phyloP scores from a whole-genome alignment of 2,329 filamentous ascomycete species.

The Lasiodiplodia sp. region DNA sequence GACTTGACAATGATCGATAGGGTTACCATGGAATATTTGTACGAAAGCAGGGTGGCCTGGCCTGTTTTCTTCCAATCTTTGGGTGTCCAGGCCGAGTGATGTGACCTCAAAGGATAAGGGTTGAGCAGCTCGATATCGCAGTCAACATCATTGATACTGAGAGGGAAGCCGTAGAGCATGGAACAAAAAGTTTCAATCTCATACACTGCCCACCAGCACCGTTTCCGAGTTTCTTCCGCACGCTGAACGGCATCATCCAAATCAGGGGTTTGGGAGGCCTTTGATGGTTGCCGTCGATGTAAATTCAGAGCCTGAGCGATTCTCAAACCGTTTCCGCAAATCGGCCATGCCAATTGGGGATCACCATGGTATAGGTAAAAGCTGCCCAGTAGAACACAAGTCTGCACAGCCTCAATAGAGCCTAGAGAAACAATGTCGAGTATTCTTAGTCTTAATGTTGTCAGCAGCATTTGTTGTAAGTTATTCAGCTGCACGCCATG shows the following conservation, averaged over 20 bases:
- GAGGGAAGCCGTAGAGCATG: constrained; percentile 50
- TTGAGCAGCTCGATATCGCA: constrained; percentile 6
- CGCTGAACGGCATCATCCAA: constrained; percentile 1
- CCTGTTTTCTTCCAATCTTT: not conserved
- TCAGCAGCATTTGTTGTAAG: not conserved
- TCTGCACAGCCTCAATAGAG: not conserved
- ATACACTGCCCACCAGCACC: constrained; percentile 53
- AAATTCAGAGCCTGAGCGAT: constrained; percentile 8
- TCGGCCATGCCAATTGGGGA: not conserved
- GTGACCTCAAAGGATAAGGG: constrained; percentile 4
- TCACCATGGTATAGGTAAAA: not conserved
- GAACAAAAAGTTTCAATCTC: constrained; percentile 52
- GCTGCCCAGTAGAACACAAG: not conserved
- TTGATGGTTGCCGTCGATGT: not conserved
- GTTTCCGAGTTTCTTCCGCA: constrained; percentile 40
- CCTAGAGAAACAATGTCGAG: not conserved
- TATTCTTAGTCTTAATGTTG: not conserved
- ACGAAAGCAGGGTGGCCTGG: constrained; percentile 2
- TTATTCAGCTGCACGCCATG: not conserved
- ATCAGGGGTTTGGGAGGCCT: not conserved
- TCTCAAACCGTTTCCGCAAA: not conserved
- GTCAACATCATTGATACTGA: constrained; percentile 15
- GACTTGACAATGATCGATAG: constrained; percentile 16
- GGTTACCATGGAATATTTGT: constrained; percentile 9
- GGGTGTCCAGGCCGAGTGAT: not conserved